Percentiles rank a stretch among this genome's conserved stretches.
These are phyloP conservation scores for Arabidopsis arenosa DNA, from an alignment of 345 rosid genomes.

Conservation along the genomic window DNA sequence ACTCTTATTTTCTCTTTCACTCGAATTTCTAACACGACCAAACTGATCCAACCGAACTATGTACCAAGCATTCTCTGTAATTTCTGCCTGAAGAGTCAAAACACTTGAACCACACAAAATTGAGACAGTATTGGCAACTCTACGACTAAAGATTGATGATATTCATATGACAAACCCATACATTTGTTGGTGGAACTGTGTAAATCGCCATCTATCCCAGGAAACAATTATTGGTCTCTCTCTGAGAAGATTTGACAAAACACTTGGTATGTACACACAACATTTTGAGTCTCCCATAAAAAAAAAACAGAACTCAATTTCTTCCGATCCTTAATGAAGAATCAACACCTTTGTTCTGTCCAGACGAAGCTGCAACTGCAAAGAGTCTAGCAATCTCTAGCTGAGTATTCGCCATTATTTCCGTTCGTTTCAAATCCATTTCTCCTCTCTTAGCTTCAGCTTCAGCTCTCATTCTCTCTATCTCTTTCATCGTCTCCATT, in stretches of 20 bases:
- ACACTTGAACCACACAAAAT: neutral
- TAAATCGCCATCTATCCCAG: neutral
- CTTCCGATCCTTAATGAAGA: constrained; percentile 87
- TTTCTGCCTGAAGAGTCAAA: neutral
- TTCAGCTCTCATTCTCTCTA: constrained; percentile 90
- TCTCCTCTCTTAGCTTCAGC: constrained; percentile 85
- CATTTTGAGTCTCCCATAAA: neutral
- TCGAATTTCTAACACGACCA: neutral
- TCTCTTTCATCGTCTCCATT: constrained; percentile 86
- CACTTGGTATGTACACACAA: constrained; percentile 6
- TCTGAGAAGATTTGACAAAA: neutral
- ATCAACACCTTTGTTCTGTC: constrained; percentile 63
- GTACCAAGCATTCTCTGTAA: neutral
- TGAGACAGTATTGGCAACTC: constrained; percentile 8
- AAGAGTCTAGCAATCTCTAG: constrained; percentile 89
- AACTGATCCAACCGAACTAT: neutral
- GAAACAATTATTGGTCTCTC: constrained; percentile 8
- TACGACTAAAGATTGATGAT: neutral
- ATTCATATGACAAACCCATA: constrained; percentile 16
- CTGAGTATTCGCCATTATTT: constrained; percentile 88
- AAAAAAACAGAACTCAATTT: constrained; percentile 42
- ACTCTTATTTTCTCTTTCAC: neutral
- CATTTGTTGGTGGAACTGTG: constrained; percentile 15
- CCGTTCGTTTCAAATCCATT: constrained; percentile 88
- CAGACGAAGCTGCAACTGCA: constrained; percentile 51